Conservation (phyloP, 2,329 filamentous ascomycete species). For the Aspergillus bombycis region DNA sequence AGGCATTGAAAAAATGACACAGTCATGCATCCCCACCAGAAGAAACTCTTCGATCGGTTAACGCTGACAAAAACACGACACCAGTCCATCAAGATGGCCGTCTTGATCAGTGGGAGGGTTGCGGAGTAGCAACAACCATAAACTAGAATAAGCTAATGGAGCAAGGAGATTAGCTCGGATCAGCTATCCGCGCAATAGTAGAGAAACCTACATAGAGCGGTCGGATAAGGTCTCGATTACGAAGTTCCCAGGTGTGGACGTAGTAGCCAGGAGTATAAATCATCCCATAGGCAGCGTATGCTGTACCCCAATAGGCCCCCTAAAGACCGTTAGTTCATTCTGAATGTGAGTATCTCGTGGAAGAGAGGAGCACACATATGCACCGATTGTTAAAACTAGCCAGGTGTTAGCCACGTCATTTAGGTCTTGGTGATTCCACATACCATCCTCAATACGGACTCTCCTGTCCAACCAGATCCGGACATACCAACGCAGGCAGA, state of each 20-base stretch:
- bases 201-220: slow-evolving; percentile 19
- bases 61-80: slow-evolving; percentile 39
- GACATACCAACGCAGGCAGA: slow-evolving; percentile 20
- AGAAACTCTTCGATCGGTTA: slow-evolving; percentile 28
- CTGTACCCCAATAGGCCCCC: slow-evolving; percentile 26
- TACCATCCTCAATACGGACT: slow-evolving; percentile 26
- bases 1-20: slow-evolving; percentile 36
- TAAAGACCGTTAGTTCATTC: neutral
- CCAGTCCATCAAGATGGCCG: slow-evolving; percentile 51
- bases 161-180: neutral
- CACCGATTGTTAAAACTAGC: slow-evolving; percentile 13
- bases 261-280: slow-evolving; percentile 23
- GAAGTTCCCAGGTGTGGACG: slow-evolving; percentile 26
- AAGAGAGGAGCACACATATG: slow-evolving; percentile 3
- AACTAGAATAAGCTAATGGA: slow-evolving; percentile 28
- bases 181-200: neutral
- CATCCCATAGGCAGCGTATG: slow-evolving; percentile 20
- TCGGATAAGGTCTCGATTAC: slow-evolving; percentile 17
- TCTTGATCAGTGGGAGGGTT: slow-evolving; percentile 45
- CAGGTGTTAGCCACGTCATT: neutral
- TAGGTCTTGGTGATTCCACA: neutral
- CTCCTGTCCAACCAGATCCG: slow-evolving; percentile 22
- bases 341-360: neutral
- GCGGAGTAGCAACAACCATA: slow-evolving; percentile 42
- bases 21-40: slow-evolving; percentile 41